phyloP scores from a whole-genome alignment of 192 early-diverging fungal species.

The Gaertneriomyces sp. region DNA sequence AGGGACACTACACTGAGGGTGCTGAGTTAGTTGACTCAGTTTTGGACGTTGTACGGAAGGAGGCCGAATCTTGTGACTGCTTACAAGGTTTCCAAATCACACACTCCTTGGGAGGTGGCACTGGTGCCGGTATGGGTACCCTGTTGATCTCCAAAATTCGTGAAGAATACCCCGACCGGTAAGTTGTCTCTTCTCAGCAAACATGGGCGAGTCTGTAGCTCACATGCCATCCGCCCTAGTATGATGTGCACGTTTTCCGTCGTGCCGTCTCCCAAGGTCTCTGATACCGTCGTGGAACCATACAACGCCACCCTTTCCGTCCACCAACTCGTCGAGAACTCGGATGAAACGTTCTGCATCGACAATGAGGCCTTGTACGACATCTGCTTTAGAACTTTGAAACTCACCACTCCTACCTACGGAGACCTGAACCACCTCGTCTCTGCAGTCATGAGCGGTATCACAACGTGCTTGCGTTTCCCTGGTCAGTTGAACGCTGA shows the following conservation, averaged over 20 bases:
- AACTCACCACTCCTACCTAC: constrained; percentile 88
- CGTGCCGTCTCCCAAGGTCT: constrained; percentile 95
- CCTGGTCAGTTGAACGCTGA: constrained; percentile 89
- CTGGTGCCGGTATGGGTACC: constrained; percentile 95
- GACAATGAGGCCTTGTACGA: constrained; percentile 99
- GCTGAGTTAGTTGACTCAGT: constrained; percentile 96
- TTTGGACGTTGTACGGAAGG: constrained; percentile 92
- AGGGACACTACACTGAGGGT: constrained; percentile 99
- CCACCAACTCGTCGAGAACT: constrained; percentile 98
- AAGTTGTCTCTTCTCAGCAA: background rate
- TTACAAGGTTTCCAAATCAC: constrained; percentile 99
- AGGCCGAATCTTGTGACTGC: constrained; percentile 93
- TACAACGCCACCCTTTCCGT: constrained; percentile 98
- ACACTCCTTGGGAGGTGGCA: constrained; percentile 97
- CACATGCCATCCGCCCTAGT: constrained; percentile 8
- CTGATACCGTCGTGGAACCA: constrained; percentile 98
- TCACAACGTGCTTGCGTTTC: constrained; percentile 97
- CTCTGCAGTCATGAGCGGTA: constrained; percentile 93
- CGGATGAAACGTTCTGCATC: constrained; percentile 99
- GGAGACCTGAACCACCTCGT: constrained; percentile 96
- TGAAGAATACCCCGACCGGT: constrained; percentile 97
- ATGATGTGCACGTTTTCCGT: constrained; percentile 99
- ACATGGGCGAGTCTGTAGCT: background rate
- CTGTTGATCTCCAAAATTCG: constrained; percentile 95
- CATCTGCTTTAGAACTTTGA: constrained; percentile 98